Evolutionary conservation across 495 filamentous ascomycete species (phyloP).

Genomic region (Aspergillus panamensis): DNA sequence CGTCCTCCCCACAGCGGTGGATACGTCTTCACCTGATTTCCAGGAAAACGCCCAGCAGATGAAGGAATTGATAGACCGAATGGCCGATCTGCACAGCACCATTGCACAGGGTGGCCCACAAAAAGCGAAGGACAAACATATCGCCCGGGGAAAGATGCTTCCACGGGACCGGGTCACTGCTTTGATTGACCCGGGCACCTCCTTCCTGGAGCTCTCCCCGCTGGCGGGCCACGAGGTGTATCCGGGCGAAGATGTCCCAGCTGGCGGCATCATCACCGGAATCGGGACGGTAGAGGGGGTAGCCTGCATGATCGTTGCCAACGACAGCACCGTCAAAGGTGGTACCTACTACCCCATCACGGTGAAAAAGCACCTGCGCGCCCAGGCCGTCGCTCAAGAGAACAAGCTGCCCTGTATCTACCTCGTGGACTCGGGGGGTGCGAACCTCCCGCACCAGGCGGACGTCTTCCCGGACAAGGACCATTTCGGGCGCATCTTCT

Average conservation of each 20-base stretch:
- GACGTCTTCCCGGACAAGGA: conserved; percentile 95
- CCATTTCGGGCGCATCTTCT: conserved; percentile 97
- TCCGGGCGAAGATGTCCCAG: conserved; percentile 76
- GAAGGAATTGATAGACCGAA: conserved; percentile 60
- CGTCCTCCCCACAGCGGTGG: conserved; percentile 68
- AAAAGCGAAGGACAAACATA: conserved; percentile 87
- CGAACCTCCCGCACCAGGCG: conserved; percentile 92
- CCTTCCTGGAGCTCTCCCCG: conserved; percentile 86
- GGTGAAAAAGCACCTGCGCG: conserved; percentile 94
- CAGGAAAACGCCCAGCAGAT: conserved; percentile 78
- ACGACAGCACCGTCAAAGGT: conserved; percentile 98
- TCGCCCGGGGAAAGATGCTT: conserved; percentile 88
- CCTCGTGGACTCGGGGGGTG: conserved; percentile 93
- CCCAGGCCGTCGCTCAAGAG: conserved; percentile 86
- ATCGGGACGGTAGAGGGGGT: conserved; percentile 89
- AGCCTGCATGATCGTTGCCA: conserved; percentile 90
- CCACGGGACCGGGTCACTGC: conserved; percentile 85
- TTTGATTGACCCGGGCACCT: conserved; percentile 81
- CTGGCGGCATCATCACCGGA: conserved; percentile 90
- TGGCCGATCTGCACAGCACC: conserved; percentile 65
- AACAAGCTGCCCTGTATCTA: conserved; percentile 90
- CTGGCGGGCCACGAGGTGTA: conserved; percentile 87
- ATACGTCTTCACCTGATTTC: conserved; percentile 73
- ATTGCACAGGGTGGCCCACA: conserved; percentile 73
- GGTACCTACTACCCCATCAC: conserved; percentile 98